Evolutionary conservation across 768 basidiomycete genomes (phyloP).

Genomic region (Boletus rubroflammeus): DNA sequence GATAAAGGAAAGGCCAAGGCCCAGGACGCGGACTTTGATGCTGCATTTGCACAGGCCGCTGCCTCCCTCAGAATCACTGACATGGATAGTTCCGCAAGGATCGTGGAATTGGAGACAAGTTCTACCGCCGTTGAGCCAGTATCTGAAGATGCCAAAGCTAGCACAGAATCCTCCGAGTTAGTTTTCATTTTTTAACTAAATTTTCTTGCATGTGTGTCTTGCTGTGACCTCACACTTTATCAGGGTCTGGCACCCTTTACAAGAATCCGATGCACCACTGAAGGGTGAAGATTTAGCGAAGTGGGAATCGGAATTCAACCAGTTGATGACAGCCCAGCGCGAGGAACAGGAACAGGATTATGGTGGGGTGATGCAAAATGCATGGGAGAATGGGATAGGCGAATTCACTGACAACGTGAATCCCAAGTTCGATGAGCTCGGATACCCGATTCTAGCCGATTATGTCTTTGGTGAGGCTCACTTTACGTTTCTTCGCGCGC

Average conservation of each 20-base stretch:
- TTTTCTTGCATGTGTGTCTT: not conserved
- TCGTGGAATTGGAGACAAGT: constrained; percentile 51
- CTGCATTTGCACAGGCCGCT: constrained; percentile 70
- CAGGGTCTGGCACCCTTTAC: constrained; percentile 64
- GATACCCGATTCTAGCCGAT: constrained; percentile 65
- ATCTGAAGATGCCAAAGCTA: constrained; percentile 28
- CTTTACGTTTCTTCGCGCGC: not conserved
- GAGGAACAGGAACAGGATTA: constrained; percentile 66
- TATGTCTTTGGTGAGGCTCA: constrained; percentile 72
- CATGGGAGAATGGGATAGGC: constrained; percentile 59
- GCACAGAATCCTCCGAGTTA: constrained; percentile 53
- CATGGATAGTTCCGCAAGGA: constrained; percentile 40
- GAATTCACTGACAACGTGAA: constrained; percentile 36
- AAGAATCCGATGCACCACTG: constrained; percentile 54
- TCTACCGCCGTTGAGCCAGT: constrained; percentile 40
- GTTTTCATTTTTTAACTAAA: constrained; percentile 18
- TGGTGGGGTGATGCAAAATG: constrained; percentile 55
- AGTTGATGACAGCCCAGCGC: constrained; percentile 66
- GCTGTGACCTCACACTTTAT: not conserved
- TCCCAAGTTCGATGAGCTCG: constrained; percentile 62
- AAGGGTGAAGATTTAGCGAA: constrained; percentile 62
- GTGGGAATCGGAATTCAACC: constrained; percentile 83
- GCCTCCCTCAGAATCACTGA: constrained; percentile 48
- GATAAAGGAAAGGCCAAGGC: constrained; percentile 77
- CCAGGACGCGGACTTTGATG: constrained; percentile 76